Evolutionary conservation across 768 basidiomycete genomes (phyloP), one percentile per base, ranked within the genome.

Genomic region (Phylloporus sp.): DNA sequence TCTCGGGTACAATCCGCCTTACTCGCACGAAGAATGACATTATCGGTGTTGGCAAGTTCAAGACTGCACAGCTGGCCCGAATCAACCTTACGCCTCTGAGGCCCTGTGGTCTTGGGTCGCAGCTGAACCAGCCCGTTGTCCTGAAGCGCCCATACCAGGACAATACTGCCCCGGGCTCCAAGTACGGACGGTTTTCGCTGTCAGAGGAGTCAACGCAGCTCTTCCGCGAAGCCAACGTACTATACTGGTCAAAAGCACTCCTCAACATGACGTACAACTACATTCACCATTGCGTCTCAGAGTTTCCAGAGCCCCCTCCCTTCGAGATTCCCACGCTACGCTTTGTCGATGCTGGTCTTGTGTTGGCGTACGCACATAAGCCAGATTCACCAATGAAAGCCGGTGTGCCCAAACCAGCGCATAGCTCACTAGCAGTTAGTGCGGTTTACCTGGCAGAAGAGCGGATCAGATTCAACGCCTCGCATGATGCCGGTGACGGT

Each of bases 391-490:
- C 32, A 2, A 7, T 2, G 15, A 11, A 11, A 34, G 8, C 32
- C 16, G 10, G 11, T 5, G 16, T 11, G 1, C 15, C 16, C 2
- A 6, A 16, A 34, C 32, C 32, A 15, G 32, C 8, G 3, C 28
- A 29, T 29, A 29, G 28, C 28, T 29, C 28, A 29, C 28, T 29
- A 11, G 32, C 32, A 10, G 6, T 34, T 7, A 15, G 32, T 15
- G 10, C 15, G 16, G n/a, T 29, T 0, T 58, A 58, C 28, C 54
- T 58, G 7, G 20, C 35, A 0, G 50, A 58, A 18, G 57, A 58
- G 23, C 13, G 12, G 6, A 58, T 58, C 6, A 16, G 13, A 11
- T 16, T 5, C 15, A 11, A 34, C 16, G 6, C 28, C 28, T 29
- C 15, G 16, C 11, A 34, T 15, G n/a, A n/a, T n/a, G n/a, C n/a